Conservation (phyloP, 139 green algal species). For the Haematococcus lacustris region DNA sequence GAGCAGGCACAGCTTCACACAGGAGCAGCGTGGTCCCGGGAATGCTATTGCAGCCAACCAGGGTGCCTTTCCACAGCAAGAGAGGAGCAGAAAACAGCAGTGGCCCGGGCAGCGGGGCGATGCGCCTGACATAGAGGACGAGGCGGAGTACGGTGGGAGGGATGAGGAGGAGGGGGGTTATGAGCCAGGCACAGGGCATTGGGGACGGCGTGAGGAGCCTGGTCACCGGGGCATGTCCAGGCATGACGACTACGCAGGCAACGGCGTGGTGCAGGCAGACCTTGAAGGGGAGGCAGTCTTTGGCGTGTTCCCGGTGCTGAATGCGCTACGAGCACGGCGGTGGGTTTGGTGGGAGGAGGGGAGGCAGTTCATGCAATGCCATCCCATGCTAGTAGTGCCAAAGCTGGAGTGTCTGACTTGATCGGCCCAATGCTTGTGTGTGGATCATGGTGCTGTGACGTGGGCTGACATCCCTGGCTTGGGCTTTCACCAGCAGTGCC, state of each 20-base stretch:
- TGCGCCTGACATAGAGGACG: no score
- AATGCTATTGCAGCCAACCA: no score
- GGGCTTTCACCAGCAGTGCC: no score
- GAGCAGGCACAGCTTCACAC: no score
- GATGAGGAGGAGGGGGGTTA: conserved; percentile 6
- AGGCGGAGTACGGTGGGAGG: neutral
- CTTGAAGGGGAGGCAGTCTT: conserved; percentile 57
- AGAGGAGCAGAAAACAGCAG: no score
- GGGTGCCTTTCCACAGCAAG: no score
- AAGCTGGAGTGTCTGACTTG: neutral
- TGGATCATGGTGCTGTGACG: neutral
- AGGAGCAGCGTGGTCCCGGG: no score
- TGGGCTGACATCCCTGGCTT: no score
- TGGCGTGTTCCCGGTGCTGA: conserved; percentile 64
- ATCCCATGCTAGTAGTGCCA: neutral
- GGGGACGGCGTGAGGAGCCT: neutral
- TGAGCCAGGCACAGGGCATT: neutral
- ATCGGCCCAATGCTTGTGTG: neutral
- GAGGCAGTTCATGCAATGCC: neutral
- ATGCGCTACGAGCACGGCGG: conserved; percentile 44
- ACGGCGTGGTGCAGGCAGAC: neutral
- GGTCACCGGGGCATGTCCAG: neutral
- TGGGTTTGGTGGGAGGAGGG: neutral
- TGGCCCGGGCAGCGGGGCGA: no score
- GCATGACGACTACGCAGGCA: neutral